Evolutionary conservation across 768 basidiomycete species (phyloP), one percentile per base, ranked within the genome.

Genomic region (Neoboletus subvelutipes): DNA sequence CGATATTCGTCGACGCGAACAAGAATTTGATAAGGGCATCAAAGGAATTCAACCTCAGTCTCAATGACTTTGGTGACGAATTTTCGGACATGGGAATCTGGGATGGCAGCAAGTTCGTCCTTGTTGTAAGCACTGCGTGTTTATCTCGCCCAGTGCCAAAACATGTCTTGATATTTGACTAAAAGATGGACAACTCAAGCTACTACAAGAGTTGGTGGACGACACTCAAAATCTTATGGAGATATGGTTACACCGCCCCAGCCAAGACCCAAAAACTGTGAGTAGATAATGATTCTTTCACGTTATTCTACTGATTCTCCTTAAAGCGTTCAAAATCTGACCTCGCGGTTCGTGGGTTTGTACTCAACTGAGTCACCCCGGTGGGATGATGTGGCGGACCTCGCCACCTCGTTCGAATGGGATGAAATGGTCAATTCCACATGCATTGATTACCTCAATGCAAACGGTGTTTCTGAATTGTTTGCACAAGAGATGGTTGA

Each of bases 1-100:
- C 86, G n/a, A 87, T 95, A 54, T 97, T 95, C 66, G 87, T 95
- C 13, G 62, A 80, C 54, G 81, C 78, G 5, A 94, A 97, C 75
- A 85, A 76, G 67, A 86, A 87, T 67, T 52, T 88, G 52, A 75
- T 78, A 76, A 83, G 92, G 54, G 95, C 94, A 3, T 81, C 85
- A 0, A 78, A 88, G 37, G 91, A 91, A 52, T 94, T 94, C 71
- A 86, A 87, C 59, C 77, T 95, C 22, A 83, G 81, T 3, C 77
- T 71, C 80, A 50, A 67, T 64, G 31, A 72, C 75, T 64, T 84
- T 83, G 76, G 80, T 22, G 75, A 80, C 26, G 81, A 80, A 34
- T 77, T 79, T 45, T 63, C 65, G 5, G 61, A 71, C 29, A 78
- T 83, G 45, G 88, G 86, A 1, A 78, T 96, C 50, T 95, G 92